Base-by-base conservation (phyloP, 2,329 filamentous ascomycete genomes). In the Fusarium sp. region DNA sequence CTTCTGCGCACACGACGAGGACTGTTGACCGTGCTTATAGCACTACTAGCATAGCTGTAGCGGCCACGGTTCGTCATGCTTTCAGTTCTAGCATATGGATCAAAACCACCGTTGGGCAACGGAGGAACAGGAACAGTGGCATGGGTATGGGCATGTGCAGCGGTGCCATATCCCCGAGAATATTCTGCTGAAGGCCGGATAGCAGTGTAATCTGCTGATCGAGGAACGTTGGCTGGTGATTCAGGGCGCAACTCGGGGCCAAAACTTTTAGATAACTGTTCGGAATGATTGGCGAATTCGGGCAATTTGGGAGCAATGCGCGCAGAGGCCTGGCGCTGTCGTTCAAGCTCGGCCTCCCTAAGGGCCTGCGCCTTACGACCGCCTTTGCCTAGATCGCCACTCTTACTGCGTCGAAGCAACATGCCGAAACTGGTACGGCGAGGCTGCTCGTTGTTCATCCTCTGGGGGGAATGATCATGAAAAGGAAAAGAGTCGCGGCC, bases 51-150 rank as follows among this genome's bases (percentile, higher is more conserved):
- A 83, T 98, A 98, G 84, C 95, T 98, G 83, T 97, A 97, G 73
- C 96, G 92, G 67, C 95, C 94, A 75, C 96, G 94, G 82, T 98
- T 92, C 75, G 95, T 95, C 93, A 98, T 98, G 86, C 95, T 98
- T 85, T 97, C 93, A 38, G 92, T 91, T 70, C 93, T 89, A 48
- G 92, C 90, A 78, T 96, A 96, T 17, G 93, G 92, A 76, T 97
- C 94, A 70, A 88, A 86, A 76, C 87, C 87, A 63, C 87, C 87
- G 79, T 84, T 87, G 49, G 89, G 89, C 56, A 91, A 83, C 3
- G 90, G 89, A 57, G 89, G 89, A 46, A 87, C 81, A 45, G 89
- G 86, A 49, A 85, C 76, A 35, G 79, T 80, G 68, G 79, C 23
- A 23, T 23, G 23, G 5, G 23, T 4, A 23, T 23, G 23, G 5